A percentile compares a stretch with the other conserved stretches of the same genome.
phyloP scores from a whole-genome alignment of 768 basidiomycete genomes.

The Fistulinella prunicolor region DNA sequence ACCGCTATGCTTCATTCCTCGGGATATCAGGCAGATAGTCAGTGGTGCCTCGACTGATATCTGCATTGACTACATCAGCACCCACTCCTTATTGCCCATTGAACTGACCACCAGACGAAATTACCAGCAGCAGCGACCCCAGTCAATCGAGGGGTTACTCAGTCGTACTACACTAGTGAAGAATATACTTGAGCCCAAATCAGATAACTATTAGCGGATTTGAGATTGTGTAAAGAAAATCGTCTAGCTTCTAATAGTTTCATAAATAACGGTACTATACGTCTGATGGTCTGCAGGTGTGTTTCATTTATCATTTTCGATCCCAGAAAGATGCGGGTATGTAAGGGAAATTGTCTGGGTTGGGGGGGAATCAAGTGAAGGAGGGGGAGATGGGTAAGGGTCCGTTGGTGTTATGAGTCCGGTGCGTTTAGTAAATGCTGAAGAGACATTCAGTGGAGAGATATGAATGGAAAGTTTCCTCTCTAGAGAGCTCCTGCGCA shows the following conservation, averaged over 20 bases:
- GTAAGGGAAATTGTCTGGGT: slow-evolving; percentile 12
- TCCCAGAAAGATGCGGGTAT: slow-evolving; percentile 5
- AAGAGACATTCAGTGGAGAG: slow-evolving; percentile 17
- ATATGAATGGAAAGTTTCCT: slow-evolving; percentile 16
- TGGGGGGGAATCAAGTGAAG: slow-evolving; percentile 27
- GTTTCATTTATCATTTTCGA: slow-evolving; percentile 11
- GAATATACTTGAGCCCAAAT: no score
- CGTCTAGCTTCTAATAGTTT: slow-evolving; percentile 3
- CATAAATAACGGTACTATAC: slow-evolving; percentile 24
- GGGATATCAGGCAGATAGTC: no score
- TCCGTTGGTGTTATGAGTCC: slow-evolving; percentile 31
- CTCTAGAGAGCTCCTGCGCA: slow-evolving; percentile 11
- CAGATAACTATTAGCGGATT: neutral
- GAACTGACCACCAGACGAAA: no score
- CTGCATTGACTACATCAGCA: no score
- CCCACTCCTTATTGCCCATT: no score
- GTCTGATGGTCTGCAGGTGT: slow-evolving; percentile 17
- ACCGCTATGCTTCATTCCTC: slow-evolving; percentile 1
- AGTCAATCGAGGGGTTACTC: no score
- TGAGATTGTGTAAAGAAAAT: slow-evolving; percentile 2
- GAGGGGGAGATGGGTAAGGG: slow-evolving; percentile 52
- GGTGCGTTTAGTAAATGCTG: slow-evolving; percentile 24
- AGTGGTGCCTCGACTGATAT: no score
- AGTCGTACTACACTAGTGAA: no score
- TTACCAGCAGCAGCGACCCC: no score